phyloP scores from a whole-genome alignment of 345 rosid species.

The Excoecaria agallocha region DNA sequence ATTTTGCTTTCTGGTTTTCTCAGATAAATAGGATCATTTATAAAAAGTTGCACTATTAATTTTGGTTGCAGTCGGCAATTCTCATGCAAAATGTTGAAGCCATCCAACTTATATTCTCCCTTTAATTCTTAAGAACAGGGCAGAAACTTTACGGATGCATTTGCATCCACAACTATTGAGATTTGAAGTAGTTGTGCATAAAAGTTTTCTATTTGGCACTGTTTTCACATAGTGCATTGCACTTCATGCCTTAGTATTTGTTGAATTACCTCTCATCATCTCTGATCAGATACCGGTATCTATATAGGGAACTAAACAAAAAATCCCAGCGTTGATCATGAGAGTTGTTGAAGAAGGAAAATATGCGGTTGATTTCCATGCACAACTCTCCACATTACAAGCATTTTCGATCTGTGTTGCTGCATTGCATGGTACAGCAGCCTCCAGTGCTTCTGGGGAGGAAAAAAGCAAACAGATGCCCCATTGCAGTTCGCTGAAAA shows the following conservation, averaged over 20 bases:
- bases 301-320: constrained; percentile 69
- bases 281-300: constrained; percentile 15
- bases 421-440: constrained; percentile 52
- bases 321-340: constrained; percentile 67
- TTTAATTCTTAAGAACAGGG: not conserved
- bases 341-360: constrained; percentile 50
- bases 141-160: not conserved
- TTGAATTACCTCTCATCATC: constrained; percentile 8
- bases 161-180: not conserved
- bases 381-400: constrained; percentile 76
- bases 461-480: constrained; percentile 34
- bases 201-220: not conserved
- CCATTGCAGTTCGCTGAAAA: constrained; percentile 53
- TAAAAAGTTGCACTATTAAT: not conserved
- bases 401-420: constrained; percentile 90
- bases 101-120: not conserved
- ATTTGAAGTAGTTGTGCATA: not conserved
- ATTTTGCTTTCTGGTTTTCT: not conserved
- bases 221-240: not conserved
- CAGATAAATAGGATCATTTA: not conserved
- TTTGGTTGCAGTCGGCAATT: not conserved
- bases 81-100: not conserved
- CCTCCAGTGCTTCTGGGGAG: constrained; percentile 29
- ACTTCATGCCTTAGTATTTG: not conserved
- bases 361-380: constrained; percentile 85